phyloP scores from a whole-genome alignment of 768 basidiomycete species.

The Tephrocybe sp. region DNA sequence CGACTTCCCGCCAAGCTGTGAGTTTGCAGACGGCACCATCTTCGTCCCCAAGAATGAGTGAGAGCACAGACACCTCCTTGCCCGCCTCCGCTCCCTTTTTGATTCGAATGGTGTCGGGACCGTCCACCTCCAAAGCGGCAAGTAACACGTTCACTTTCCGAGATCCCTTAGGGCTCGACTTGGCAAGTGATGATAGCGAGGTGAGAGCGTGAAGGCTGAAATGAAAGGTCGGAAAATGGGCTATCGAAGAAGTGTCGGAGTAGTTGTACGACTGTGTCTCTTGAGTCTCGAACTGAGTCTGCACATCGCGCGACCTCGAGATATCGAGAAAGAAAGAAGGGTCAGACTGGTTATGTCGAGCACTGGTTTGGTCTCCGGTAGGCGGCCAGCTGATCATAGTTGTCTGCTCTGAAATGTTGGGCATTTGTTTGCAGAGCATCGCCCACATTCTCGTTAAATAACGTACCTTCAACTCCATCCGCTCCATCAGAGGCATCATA shows the following conservation, averaged over 20 bases:
- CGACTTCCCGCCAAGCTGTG: slow-evolving; percentile 77
- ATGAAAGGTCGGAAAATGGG: slow-evolving; percentile 70
- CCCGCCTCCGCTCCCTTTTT: slow-evolving; percentile 74
- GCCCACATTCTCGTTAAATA: background rate
- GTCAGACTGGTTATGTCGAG: slow-evolving; percentile 14
- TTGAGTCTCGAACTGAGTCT: slow-evolving; percentile 36
- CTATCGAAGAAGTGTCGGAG: slow-evolving; percentile 72
- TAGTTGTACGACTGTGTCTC: slow-evolving; percentile 51
- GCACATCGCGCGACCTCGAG: slow-evolving; percentile 18
- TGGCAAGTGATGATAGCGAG: slow-evolving; percentile 41
- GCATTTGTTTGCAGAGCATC: background rate
- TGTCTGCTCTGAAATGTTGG: slow-evolving; percentile 37
- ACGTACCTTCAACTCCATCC: slow-evolving; percentile 13
- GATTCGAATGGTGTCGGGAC: slow-evolving; percentile 65
- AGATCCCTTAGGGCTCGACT: slow-evolving; percentile 33
- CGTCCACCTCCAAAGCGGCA: slow-evolving; percentile 74
- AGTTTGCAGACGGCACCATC: slow-evolving; percentile 67
- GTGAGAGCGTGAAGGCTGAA: slow-evolving; percentile 66
- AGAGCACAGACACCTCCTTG: slow-evolving; percentile 64
- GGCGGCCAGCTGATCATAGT: slow-evolving; percentile 62
- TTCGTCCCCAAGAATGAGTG: slow-evolving; percentile 74
- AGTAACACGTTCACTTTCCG: slow-evolving; percentile 60
- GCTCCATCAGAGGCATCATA: slow-evolving; percentile 17
- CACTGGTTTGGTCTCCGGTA: slow-evolving; percentile 29
- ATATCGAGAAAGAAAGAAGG: slow-evolving; percentile 31